Base-by-base conservation (phyloP, 805 yeast genomes). In the Myxozyma kluyveri region DNA sequence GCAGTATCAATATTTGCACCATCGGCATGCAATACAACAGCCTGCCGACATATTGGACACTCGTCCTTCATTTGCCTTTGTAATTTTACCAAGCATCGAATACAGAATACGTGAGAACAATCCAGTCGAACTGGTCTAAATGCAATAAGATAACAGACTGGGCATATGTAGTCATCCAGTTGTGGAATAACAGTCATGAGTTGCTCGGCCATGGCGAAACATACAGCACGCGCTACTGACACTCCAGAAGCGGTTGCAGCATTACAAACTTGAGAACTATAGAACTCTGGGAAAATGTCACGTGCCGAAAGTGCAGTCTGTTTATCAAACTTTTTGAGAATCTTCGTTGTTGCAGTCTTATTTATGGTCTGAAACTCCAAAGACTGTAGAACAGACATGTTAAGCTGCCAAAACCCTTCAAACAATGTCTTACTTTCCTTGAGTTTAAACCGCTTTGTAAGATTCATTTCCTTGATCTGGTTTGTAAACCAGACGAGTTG, bases 241-340 rank as follows among this genome's bases (percentile, higher is more conserved):
- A 45, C 26, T 27, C 33, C 41, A 3, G 37, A 38, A 2, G 24
- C 7, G 4, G 48, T 5, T 3, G 45, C 19, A 12, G 52, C 31
- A 9, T 21, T 29, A 27, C 22, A 42, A 22, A 45, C 33, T 9
- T 29, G 33, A 29, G 33, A 29, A 14, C 33, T 44, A 26, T 50
- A 54, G 27, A 76, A 63, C 38, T 70, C 65, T 1, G 84, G 83
- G 60, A 80, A 77, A 40, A 69, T 62, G 3, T 48, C 46, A n/a
- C 56, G 58, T 2, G 67, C 53, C 9, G 75, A 73, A 26, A 84
- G 67, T 4, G 79, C 69, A 0, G 91, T 85, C 61, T 80, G 83
- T 64, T 85, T 85, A 60, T 86, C 89, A 61, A 86, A 85, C 63
- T 85, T 85, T 64, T 85, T 84, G 63, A 84, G 71, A 54, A 85